A percentile compares a stretch with the other conserved stretches of the same genome.
Conservation (phyloP, 352 stramenopile genomes). For the Phytopythium vexans region DNA sequence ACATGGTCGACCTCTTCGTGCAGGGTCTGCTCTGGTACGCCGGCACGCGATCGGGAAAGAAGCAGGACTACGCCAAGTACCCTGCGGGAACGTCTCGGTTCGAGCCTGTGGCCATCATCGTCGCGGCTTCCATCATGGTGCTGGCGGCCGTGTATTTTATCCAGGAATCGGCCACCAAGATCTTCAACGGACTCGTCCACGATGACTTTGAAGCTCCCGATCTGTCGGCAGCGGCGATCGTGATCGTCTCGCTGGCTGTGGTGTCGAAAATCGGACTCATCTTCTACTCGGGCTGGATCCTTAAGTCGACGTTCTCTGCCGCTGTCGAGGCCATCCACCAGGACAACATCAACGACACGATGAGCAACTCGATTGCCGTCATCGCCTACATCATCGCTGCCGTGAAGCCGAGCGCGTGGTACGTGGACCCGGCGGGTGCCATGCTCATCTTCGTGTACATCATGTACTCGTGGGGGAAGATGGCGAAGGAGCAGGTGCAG, state of each 20-base stretch:
- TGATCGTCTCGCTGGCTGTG: constrained; percentile 63
- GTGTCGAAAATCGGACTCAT: constrained; percentile 69
- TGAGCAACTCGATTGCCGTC: constrained; percentile 90
- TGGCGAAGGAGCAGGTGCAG: constrained; percentile 90
- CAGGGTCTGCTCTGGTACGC: constrained; percentile 89
- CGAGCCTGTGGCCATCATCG: constrained; percentile 93
- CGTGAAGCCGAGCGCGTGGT: constrained; percentile 66
- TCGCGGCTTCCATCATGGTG: constrained; percentile 83
- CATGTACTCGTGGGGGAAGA: constrained; percentile 89
- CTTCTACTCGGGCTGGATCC: constrained; percentile 57
- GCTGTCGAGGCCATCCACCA: constrained; percentile 68
- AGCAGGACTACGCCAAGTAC: constrained; percentile 87
- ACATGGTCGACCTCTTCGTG: constrained; percentile 91
- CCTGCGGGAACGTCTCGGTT: constrained; percentile 91
- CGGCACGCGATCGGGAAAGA: constrained; percentile 72
- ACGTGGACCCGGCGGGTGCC: constrained; percentile 88
- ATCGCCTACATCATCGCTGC: constrained; percentile 60
- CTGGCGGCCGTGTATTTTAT: constrained; percentile 67
- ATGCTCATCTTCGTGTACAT: constrained; percentile 94
- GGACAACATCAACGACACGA: constrained; percentile 94
- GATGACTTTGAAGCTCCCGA: constrained; percentile 70
- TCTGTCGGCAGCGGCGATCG: constrained; percentile 86
- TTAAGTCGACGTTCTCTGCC: constrained; percentile 44
- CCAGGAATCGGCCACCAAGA: constrained; percentile 47
- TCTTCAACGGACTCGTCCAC: constrained; percentile 40